Conservation (phyloP, 176 grass and related monocot genomes). For the Aegilops bicornis region DNA sequence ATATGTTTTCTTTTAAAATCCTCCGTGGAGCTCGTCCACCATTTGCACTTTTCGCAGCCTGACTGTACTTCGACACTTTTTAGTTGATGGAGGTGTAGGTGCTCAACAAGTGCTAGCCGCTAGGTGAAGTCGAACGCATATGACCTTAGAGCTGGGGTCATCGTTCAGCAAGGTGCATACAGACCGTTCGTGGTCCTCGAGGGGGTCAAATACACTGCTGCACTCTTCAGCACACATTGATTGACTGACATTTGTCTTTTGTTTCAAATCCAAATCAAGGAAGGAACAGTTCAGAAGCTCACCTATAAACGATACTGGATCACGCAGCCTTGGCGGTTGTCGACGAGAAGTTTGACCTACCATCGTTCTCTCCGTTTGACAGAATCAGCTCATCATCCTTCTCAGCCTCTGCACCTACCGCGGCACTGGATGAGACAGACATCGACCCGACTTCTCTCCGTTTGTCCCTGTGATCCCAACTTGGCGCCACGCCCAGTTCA, state of each 20-base stretch:
- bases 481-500: not conserved
- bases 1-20: no score
- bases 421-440: not conserved
- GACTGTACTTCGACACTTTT: no score
- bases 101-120: not conserved
- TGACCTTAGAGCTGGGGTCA: not conserved
- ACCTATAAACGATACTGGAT: no score
- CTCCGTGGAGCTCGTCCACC: no score
- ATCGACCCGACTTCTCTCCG: not conserved
- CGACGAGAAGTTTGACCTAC: no score
- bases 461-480: not conserved
- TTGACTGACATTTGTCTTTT: not conserved
- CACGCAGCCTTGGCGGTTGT: no score
- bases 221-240: not conserved
- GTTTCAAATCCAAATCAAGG: not conserved
- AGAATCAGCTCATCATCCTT: not conserved
- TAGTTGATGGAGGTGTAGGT: not conserved
- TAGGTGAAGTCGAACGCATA: not conserved
- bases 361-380: not conserved
- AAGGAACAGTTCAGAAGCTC: no score
- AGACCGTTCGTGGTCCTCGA: not conserved
- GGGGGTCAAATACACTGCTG: not conserved
- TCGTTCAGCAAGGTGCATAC: not conserved
- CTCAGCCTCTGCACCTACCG: not conserved
- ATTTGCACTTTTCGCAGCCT: no score